phyloP scores from a whole-genome alignment of 805 yeast species.

The Priceomyces carsonii region DNA sequence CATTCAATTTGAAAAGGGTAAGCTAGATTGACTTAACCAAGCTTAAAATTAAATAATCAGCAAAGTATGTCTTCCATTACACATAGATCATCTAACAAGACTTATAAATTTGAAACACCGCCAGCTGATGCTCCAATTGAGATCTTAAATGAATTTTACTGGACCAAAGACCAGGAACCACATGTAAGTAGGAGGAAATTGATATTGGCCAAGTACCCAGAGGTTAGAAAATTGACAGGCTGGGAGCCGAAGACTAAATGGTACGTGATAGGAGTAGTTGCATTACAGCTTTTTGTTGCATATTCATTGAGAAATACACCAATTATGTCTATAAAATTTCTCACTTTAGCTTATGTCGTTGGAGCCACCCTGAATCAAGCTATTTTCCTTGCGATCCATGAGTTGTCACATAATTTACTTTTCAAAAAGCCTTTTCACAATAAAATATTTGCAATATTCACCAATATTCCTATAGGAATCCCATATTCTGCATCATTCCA shows the following conservation, averaged over 20 bases:
- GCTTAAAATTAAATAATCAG: too few relatives aligned
- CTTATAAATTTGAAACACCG: conserved; percentile 36
- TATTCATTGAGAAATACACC: conserved; percentile 57
- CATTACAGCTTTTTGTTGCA: conserved; percentile 67
- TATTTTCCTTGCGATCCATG: conserved; percentile 84
- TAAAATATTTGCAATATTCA: conserved; percentile 71
- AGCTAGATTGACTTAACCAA: too few relatives aligned
- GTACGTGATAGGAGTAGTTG: conserved; percentile 64
- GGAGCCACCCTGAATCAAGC: conserved; percentile 90
- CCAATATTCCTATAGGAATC: conserved; percentile 84
- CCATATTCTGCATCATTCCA: conserved; percentile 88
- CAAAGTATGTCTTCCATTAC: conserved; percentile 15
- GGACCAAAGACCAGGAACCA: conserved; percentile 84
- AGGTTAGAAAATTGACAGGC: conserved; percentile 77
- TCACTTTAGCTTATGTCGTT: conserved; percentile 66
- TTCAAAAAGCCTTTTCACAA: conserved; percentile 79
- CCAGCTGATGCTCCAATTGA: conserved; percentile 43
- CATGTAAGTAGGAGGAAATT: conserved; percentile 72
- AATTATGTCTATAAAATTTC: conserved; percentile 53
- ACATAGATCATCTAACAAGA: conserved; percentile 26
- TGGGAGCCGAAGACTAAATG: conserved; percentile 86
- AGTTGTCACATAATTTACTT: conserved; percentile 79
- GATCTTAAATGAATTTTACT: conserved; percentile 65
- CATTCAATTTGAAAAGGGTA: too few relatives aligned
- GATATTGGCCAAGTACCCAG: conserved; percentile 75